A percentile compares a stretch with the other conserved stretches of the same genome.
phyloP scores from a whole-genome alignment of 2,329 filamentous ascomycete species.

The Trichoderma koningiopsis region DNA sequence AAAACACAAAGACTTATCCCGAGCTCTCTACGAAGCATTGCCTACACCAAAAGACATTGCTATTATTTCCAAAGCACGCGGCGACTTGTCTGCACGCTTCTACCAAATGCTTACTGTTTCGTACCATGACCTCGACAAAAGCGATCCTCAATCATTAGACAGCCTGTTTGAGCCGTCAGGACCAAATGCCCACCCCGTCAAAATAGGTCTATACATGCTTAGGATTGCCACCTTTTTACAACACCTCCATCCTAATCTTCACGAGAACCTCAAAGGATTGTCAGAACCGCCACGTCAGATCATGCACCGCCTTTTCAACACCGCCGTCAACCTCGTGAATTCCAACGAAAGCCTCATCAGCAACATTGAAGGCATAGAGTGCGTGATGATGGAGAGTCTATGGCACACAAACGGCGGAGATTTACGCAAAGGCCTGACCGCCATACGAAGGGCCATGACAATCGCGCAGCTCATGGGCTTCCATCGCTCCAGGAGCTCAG shows the following conservation, averaged over 20 bases:
- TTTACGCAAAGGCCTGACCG: constrained; percentile 49
- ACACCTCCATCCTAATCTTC: neutral
- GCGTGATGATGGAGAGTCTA: constrained; percentile 51
- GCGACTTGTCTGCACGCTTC: neutral
- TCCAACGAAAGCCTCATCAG: constrained; percentile 49
- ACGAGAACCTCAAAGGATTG: neutral
- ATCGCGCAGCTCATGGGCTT: constrained; percentile 46
- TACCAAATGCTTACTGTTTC: neutral
- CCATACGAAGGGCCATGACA: constrained; percentile 47
- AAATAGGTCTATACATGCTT: neutral
- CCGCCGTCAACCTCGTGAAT: constrained; percentile 40
- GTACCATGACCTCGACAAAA: constrained; percentile 30
- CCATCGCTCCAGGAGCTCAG: constrained; percentile 23
- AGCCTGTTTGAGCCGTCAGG: neutral
- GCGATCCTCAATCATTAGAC: constrained; percentile 31
- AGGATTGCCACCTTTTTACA: neutral
- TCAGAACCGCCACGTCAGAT: neutral
- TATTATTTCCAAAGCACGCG: neutral
- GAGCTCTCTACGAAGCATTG: neutral
- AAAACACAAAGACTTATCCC: neutral
- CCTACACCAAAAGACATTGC: neutral
- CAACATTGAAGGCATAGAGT: constrained; percentile 52
- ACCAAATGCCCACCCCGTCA: neutral
- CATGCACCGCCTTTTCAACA: neutral
- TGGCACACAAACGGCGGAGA: constrained; percentile 51